Conservation (phyloP, 495 filamentous ascomycete species). For the Podospora tetraspora region DNA sequence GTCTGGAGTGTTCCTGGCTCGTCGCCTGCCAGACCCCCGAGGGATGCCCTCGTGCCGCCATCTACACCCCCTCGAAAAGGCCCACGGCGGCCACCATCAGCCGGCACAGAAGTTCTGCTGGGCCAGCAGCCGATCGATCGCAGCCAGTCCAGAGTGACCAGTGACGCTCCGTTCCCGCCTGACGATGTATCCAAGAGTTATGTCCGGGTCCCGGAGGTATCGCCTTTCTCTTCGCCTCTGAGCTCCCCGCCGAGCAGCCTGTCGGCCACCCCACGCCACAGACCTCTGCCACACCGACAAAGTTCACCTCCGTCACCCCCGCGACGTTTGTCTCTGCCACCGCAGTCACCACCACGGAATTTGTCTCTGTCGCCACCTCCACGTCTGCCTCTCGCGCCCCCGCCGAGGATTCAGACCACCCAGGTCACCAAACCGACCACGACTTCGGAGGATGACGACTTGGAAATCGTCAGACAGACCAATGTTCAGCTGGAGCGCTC, state of each 20-base stretch:
- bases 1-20: neutral
- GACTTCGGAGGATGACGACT: constrained; percentile 7
- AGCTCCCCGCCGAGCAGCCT: constrained; percentile 15
- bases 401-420: neutral
- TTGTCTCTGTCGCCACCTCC: neutral
- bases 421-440: neutral
- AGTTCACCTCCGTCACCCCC: neutral
- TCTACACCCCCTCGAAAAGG: neutral
- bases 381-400: neutral
- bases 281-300: constrained; percentile 9
- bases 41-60: neutral
- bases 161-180: neutral
- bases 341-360: neutral
- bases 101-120: neutral
- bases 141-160: neutral
- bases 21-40: neutral
- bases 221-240: constrained; percentile 8
- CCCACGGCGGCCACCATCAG: neutral
- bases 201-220: constrained; percentile 6
- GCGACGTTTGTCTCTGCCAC: neutral
- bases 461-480: constrained; percentile 20
- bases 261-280: neutral
- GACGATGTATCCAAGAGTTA: constrained; percentile 7
- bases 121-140: neutral
- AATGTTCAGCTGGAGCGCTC: constrained; percentile 33